Evolutionary conservation across 306 rosid species (phyloP).

Genomic region (Gynostemma pentaphyllum): DNA sequence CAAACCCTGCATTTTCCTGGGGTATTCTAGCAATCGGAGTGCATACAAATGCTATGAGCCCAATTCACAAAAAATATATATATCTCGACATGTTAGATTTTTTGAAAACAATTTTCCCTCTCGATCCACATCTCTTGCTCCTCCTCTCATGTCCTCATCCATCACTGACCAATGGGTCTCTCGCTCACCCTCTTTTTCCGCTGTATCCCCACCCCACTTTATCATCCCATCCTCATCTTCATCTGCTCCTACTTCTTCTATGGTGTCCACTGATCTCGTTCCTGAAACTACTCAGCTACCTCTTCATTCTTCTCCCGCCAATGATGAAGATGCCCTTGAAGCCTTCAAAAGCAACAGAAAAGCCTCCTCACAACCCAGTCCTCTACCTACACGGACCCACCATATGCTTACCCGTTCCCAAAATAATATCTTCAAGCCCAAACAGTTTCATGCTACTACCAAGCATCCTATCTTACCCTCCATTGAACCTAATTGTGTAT

Average conservation of each 20-base stretch:
- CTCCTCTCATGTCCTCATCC: neutral
- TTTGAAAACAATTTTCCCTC: neutral
- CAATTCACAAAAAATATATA: neutral
- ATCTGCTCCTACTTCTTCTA: too few species aligned
- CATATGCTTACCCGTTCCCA: neutral
- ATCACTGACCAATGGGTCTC: neutral
- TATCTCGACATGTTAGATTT: neutral
- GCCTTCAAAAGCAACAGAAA: neutral
- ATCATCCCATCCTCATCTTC: too few species aligned
- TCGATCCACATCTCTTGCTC: neutral
- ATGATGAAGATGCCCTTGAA: neutral
- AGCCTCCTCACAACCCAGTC: too few species aligned
- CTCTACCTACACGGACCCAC: neutral
- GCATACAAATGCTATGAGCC: neutral
- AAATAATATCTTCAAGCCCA: slow-evolving; percentile 1
- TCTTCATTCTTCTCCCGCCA: too few species aligned
- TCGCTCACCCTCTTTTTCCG: neutral
- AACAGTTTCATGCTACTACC: neutral
- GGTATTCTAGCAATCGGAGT: neutral
- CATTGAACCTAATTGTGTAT: neutral
- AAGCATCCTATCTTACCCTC: neutral
- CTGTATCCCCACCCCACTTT: too few species aligned
- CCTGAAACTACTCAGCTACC: too few species aligned
- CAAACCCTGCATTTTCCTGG: neutral
- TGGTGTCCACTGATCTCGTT: too few species aligned